Percentiles rank a stretch among this genome's conserved stretches.
Evolutionary conservation across 176 grass and related monocot species (phyloP).

Genomic region (Leersia perrieri): DNA sequence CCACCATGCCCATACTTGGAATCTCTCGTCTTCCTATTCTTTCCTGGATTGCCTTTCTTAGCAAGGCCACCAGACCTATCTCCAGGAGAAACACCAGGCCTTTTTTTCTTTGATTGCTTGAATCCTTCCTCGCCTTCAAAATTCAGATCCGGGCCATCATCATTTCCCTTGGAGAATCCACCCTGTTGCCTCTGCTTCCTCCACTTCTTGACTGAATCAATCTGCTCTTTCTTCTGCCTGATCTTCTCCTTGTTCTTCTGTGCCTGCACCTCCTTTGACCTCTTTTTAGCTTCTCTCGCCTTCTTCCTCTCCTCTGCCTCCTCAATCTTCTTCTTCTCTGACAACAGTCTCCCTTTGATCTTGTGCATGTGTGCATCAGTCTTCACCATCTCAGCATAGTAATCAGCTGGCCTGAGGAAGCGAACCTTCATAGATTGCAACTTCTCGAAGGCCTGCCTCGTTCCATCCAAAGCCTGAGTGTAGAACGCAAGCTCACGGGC

Average conservation of each 20-base stretch:
- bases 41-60: slow-evolving; percentile 50
- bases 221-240: slow-evolving; percentile 93
- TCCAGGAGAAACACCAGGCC: slow-evolving; percentile 58
- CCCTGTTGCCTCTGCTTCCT: slow-evolving; percentile 88
- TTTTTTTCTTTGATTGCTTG: slow-evolving; percentile 59
- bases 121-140: slow-evolving; percentile 63
- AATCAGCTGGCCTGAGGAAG: slow-evolving; percentile 80
- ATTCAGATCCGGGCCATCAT: slow-evolving; percentile 48
- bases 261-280: slow-evolving; percentile 76
- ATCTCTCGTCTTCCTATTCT: slow-evolving; percentile 60
- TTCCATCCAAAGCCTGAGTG: slow-evolving; percentile 80
- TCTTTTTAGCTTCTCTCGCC: slow-evolving; percentile 71
- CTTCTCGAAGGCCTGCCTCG: slow-evolving; percentile 66
- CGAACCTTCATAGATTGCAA: slow-evolving; percentile 59
- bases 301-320: slow-evolving; percentile 90
- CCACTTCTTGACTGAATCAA: slow-evolving; percentile 95
- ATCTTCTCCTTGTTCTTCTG: slow-evolving; percentile 67
- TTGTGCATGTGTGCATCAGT: slow-evolving; percentile 90
- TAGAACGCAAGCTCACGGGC: slow-evolving; percentile 86
- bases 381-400: slow-evolving; percentile 99
- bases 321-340: slow-evolving; percentile 89
- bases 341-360: slow-evolving; percentile 75
- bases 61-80: slow-evolving; percentile 68
- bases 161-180: slow-evolving; percentile 58
- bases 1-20: slow-evolving; percentile 78